phyloP scores from a whole-genome alignment of 1,284 basidiomycete genomes.

The Marasmius sp. region DNA sequence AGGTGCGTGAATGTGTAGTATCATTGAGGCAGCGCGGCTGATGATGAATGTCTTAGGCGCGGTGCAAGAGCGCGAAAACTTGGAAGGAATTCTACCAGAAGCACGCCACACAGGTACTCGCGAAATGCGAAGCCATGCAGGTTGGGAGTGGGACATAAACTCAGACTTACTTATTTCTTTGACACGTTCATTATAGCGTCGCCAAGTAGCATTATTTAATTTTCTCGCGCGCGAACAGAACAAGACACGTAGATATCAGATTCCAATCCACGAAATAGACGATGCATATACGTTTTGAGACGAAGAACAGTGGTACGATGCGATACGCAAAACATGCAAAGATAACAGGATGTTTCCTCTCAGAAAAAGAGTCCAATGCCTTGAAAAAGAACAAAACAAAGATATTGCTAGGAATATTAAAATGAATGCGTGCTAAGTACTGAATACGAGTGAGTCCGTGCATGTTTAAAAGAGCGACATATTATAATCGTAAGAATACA shows the following conservation, averaged over 20 bases:
- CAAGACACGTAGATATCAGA: too few relatives aligned
- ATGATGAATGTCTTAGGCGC: conserved; percentile 32
- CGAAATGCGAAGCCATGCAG: neutral
- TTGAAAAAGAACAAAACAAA: conserved; percentile 11
- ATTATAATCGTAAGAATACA: neutral
- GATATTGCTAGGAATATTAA: neutral
- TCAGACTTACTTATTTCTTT: neutral
- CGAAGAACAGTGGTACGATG: too few relatives aligned
- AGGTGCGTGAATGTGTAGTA: conserved; percentile 29
- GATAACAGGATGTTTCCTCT: too few relatives aligned
- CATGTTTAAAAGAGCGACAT: conserved; percentile 2
- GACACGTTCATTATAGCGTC: neutral
- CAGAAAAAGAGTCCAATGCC: neutral
- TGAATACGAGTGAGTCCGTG: neutral
- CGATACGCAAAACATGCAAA: too few relatives aligned
- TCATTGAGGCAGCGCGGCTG: neutral
- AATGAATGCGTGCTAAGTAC: neutral
- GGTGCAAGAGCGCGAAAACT: conserved; percentile 42
- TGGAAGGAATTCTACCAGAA: conserved; percentile 61
- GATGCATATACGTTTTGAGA: too few relatives aligned
- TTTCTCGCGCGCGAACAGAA: too few relatives aligned
- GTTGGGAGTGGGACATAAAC: neutral
- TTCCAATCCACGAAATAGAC: too few relatives aligned
- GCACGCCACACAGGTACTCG: conserved; percentile 39
- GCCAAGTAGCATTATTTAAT: too few relatives aligned